A percentile compares a stretch with the other conserved stretches of the same genome.
Conservation (phyloP, 495 filamentous ascomycete genomes). For the Xylaria longipes region DNA sequence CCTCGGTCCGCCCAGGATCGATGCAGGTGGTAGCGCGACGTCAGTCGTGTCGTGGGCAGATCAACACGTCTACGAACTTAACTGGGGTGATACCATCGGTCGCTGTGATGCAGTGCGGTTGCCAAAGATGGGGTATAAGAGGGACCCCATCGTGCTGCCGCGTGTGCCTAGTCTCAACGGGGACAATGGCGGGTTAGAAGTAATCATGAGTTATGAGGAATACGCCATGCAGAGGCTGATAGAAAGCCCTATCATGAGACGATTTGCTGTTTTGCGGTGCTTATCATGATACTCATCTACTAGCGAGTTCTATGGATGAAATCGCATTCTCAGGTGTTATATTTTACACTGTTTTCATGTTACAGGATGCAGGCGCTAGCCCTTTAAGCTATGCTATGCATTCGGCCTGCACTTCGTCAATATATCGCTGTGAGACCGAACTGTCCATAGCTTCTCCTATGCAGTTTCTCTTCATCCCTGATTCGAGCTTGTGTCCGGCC, state of each 20-base stretch:
- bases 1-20: slow-evolving; percentile 51
- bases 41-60: slow-evolving; percentile 65
- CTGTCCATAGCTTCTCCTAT: neutral
- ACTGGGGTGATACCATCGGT: slow-evolving; percentile 36
- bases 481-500: slow-evolving; percentile 26
- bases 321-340: neutral
- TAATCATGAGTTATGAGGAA: slow-evolving; percentile 35
- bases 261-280: slow-evolving; percentile 27
- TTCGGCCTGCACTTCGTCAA: neutral
- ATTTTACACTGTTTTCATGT: neutral
- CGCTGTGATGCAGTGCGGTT: slow-evolving; percentile 38
- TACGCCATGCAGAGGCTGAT: slow-evolving; percentile 25
- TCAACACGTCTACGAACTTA: slow-evolving; percentile 33
- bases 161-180: slow-evolving; percentile 28
- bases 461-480: neutral
- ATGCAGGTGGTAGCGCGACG: slow-evolving; percentile 53
- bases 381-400: neutral
- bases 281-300: slow-evolving; percentile 18
- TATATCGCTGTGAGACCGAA: neutral
- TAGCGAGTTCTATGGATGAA: neutral
- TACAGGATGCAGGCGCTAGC: neutral
- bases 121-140: slow-evolving; percentile 30
- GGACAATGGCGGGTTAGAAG: slow-evolving; percentile 32
- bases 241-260: slow-evolving; percentile 24
- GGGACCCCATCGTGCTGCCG: slow-evolving; percentile 41